Base-by-base conservation (phyloP, 495 filamentous ascomycete genomes). In the Glutinoglossum americanum region DNA sequence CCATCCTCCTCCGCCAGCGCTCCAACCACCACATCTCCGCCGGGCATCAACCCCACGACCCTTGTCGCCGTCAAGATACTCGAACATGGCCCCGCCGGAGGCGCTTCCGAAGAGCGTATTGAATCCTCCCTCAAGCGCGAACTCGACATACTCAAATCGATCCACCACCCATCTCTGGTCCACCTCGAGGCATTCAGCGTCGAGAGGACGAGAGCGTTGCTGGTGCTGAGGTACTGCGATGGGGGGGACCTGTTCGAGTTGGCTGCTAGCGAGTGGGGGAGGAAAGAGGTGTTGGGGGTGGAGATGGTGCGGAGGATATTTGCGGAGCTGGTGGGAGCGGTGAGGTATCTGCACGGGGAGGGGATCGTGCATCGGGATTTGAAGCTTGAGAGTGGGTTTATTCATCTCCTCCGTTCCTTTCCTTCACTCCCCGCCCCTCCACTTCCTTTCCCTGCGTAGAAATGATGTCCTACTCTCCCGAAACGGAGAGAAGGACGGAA, bases 351-450 rank as follows among this genome's bases (percentile, higher is more conserved):
- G 32, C 92, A 98, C 69, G 72, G 73, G 30, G 67, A 85, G 63
- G 84, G 77, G 63, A 95, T 98, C 61, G 90, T 95, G 45, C 92
- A 98, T 65, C 80, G 92, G 27, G 92, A 98, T 69, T 93, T 98
- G 65, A 98, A 98, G 69, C 80, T 98, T 53, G 92, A 98, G 71
- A 98, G 89, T 94, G 74, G 70, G 84, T 72, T 35, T 35, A 5
- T 35, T 54, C 15, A 48, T 30, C 9, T 21, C 28, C 30, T 21
- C 33, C 53, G 53, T 64, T 62, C 62, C 60, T 47, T 56, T 56
- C 60, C 56, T 35, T 8, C 15, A 53, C 51, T 11, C 45, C n/a
- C n/a, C n/a, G n/a, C n/a, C n/a, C n/a, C n/a, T n/a, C n/a, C n/a
- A n/a, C n/a, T n/a, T n/a, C n/a, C n/a, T n/a, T n/a, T n/a, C n/a